Percentiles rank a stretch among this genome's conserved stretches.
phyloP scores from a whole-genome alignment of 2,329 filamentous ascomycete genomes.

The Emericellopsis atlantica region DNA sequence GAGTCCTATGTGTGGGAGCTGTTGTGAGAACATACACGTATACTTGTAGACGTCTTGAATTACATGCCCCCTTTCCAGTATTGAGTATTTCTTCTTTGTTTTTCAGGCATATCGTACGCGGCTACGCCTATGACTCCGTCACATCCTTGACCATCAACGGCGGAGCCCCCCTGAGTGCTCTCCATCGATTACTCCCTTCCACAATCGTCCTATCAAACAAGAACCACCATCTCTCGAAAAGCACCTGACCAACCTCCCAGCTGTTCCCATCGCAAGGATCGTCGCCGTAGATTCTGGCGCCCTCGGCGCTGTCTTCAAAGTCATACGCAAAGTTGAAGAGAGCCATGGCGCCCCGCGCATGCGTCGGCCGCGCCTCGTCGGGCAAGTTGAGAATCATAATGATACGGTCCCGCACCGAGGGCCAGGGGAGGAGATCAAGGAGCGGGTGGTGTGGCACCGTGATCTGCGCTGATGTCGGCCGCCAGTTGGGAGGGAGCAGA shows the following conservation, averaged over 20 bases:
- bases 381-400: conserved; percentile 39
- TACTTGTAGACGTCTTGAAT: too few species aligned
- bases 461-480: conserved; percentile 35
- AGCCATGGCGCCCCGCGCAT: conserved; percentile 30
- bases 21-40: too few species aligned
- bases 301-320: conserved; percentile 40
- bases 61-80: too few species aligned
- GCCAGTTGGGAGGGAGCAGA: conserved; percentile 32
- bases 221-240: conserved; percentile 50
- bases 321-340: conserved; percentile 42
- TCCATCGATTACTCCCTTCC: conserved; percentile 38
- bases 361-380: conserved; percentile 29
- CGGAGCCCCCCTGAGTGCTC: conserved; percentile 30
- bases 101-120: too few species aligned
- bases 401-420: conserved; percentile 35
- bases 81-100: too few species aligned
- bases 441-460: conserved; percentile 41
- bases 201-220: conserved; percentile 40
- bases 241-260: conserved; percentile 46
- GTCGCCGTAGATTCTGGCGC: conserved; percentile 32
- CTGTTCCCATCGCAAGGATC: conserved; percentile 32
- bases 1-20: too few species aligned
- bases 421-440: conserved; percentile 46
- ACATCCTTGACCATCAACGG: conserved; percentile 7
- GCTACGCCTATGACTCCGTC: not conserved